Base-by-base conservation (phyloP, 1,139 yeast genomes). In the Suhomyces taliae region DNA sequence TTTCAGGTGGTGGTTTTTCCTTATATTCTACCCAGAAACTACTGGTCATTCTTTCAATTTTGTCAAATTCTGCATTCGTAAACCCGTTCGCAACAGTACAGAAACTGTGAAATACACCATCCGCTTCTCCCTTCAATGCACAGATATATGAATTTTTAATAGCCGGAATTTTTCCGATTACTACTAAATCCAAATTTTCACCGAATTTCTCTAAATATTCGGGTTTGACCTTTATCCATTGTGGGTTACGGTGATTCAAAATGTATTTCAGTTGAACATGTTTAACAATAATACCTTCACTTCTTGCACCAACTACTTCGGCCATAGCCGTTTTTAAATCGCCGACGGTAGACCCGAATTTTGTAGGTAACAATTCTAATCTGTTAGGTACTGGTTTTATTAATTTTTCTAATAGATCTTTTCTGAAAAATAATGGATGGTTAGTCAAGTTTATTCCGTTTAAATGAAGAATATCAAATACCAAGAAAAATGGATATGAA, bases 171-270 rank as follows among this genome's bases (percentile, higher is more conserved):
- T 85, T 85, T 0, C 97, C 98, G 49, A 91, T 82, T 0, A 93
- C 80, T 2, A 83, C 74, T 40, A 90, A 64, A 65, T 93, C 99
- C 53, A 91, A 70, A 56, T 87, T 87, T 53, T 90, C 96, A 8
- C 96, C 96, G 64, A 87, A 87, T 45, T 87, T 90, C 49, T 83
- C 87, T 49, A 90, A 70, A 61, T 90, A 91, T 55, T 91, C 97
- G 0, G 98, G 98, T 62, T 93, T 93, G 2, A 91, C 80, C 59
- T 93, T 93, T 27, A 89, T 71, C 97, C 98, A 91, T 19, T 74
- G 69, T 29, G 76, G 76, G 40, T 76, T 75, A 45, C 91, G 69
- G 41, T 75, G 76, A 19, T 83, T 90, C 11, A 87, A 74, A 6
- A 67, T 62, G 62, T 93, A 93, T 19, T 65, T 69, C 12, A 87